phyloP scores from a whole-genome alignment of 2,329 filamentous ascomycete genomes.

The Hansfordia pulvinata region DNA sequence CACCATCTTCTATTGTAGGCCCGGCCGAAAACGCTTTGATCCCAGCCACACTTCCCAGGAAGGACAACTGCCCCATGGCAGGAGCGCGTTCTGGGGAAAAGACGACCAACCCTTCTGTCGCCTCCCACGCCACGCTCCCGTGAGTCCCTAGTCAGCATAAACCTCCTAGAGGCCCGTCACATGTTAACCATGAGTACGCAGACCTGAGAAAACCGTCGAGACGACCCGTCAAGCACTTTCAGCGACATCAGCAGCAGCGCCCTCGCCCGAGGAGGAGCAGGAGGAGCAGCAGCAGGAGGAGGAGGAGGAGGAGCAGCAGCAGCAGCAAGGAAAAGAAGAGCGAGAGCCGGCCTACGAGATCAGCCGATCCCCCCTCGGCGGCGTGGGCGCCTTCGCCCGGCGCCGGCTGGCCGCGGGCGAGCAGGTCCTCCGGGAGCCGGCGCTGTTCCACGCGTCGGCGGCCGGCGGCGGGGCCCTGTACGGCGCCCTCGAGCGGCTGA shows the following conservation, averaged over 20 bases:
- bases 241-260: neutral
- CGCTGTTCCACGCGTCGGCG: constrained; percentile 1
- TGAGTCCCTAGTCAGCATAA: too few species aligned
- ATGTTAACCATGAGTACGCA: neutral
- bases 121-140: too few species aligned
- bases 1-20: too few species aligned
- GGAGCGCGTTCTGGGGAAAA: too few species aligned
- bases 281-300: too few species aligned
- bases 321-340: neutral
- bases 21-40: too few species aligned
- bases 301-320: too few species aligned
- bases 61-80: too few species aligned
- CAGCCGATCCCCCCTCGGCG: neutral
- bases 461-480: neutral
- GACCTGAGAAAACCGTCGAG: neutral
- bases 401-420: neutral
- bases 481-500: neutral
- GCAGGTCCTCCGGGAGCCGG: neutral
- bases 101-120: too few species aligned
- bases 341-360: neutral
- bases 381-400: neutral
- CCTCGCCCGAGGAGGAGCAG: neutral
- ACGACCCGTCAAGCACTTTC: neutral
- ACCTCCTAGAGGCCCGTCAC: too few species aligned
- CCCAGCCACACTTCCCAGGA: too few species aligned